A percentile compares a stretch with the other conserved stretches of the same genome.
Conservation (phyloP, 106 monocot genomes). For the Ottelia alismoides region DNA sequence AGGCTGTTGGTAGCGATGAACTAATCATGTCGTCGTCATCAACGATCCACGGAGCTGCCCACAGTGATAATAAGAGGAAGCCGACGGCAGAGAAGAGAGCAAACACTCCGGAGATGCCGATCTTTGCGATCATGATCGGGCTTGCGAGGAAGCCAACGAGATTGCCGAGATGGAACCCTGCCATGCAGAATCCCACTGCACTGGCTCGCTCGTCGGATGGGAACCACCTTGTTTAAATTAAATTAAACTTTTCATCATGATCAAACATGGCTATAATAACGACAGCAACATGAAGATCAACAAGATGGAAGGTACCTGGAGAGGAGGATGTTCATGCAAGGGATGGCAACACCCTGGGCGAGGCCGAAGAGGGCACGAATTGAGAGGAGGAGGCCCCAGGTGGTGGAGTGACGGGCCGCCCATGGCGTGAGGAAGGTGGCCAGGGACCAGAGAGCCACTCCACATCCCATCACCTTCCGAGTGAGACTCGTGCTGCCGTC, state of each 20-base stretch:
- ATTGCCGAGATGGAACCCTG: conserved; percentile 92
- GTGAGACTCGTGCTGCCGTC: conserved; percentile 72
- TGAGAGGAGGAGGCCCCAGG: conserved; percentile 36
- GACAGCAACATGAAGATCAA: neutral
- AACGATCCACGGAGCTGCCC: conserved; percentile 17
- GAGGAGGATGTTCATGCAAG: conserved; percentile 81
- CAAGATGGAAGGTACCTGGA: conserved; percentile 17
- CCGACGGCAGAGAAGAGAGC: conserved; percentile 53
- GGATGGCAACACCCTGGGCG: conserved; percentile 80
- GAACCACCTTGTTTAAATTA: too few species aligned
- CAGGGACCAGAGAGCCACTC: conserved; percentile 64
- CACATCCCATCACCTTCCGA: conserved; percentile 65
- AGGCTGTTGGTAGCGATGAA: too few species aligned
- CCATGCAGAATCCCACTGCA: conserved; percentile 91
- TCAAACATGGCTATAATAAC: too few species aligned
- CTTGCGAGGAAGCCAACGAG: conserved; percentile 63
- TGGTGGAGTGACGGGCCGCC: conserved; percentile 67
- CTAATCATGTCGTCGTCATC: neutral
- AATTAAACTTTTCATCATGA: too few species aligned
- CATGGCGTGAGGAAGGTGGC: conserved; percentile 86
- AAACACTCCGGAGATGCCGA: conserved; percentile 57
- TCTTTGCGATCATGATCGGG: conserved; percentile 42
- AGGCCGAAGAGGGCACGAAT: conserved; percentile 71
- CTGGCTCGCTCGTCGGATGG: conserved; percentile 62
- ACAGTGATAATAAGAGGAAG: conserved; percentile 48